Percentiles rank a stretch among this genome's conserved stretches.
Conservation (phyloP, 345 rosid genomes). For the Cardamine chenopodiifolia region DNA sequence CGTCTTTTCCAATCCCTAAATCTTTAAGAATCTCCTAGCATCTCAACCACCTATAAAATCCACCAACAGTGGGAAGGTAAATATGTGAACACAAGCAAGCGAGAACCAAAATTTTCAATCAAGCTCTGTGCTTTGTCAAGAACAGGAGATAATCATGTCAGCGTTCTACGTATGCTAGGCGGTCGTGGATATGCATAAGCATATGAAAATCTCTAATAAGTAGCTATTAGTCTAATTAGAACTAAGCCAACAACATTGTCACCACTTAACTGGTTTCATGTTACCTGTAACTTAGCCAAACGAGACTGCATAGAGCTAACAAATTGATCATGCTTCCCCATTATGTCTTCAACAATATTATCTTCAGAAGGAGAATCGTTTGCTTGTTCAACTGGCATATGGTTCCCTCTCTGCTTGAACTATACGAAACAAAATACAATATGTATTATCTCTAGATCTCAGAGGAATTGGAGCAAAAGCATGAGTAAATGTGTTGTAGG, state of each 20-base stretch:
- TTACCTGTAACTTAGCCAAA: constrained; percentile 90
- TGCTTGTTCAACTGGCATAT: constrained; percentile 59
- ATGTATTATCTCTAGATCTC: constrained; percentile 21
- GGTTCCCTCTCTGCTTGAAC: constrained; percentile 69
- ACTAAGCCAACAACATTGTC: constrained; percentile 8
- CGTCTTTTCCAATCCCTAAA: constrained; percentile 5
- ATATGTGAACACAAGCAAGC: neutral
- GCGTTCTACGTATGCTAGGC: neutral
- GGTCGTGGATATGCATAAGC: constrained; percentile 28
- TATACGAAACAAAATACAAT: constrained; percentile 33
- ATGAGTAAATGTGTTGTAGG: neutral
- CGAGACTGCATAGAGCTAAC: constrained; percentile 93
- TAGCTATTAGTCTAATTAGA: neutral
- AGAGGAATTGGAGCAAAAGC: neutral
- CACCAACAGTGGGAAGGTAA: neutral
- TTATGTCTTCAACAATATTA: constrained; percentile 63
- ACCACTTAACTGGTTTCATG: constrained; percentile 29
- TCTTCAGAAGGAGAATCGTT: constrained; percentile 63
- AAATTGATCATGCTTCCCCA: constrained; percentile 82
- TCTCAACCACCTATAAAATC: neutral
- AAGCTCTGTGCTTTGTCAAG: constrained; percentile 13
- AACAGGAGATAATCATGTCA: neutral
- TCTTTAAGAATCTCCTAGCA: constrained; percentile 41
- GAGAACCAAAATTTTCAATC: neutral
- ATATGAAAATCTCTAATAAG: neutral